Conservation (phyloP, 441 rosid genomes). For the Codiaeum variegatum region DNA sequence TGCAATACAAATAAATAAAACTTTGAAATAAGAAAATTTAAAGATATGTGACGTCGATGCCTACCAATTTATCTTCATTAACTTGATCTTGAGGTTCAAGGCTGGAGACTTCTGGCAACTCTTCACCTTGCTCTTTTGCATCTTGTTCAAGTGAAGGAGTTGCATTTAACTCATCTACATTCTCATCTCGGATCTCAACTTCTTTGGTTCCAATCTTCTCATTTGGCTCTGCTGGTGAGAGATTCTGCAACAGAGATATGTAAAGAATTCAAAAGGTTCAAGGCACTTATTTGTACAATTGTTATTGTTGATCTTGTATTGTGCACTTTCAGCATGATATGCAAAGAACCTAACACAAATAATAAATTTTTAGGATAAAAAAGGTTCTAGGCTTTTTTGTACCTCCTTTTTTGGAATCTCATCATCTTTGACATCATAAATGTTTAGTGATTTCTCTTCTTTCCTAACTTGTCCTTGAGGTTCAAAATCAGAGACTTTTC, state of each 20-base stretch:
- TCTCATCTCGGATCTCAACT: slow-evolving; percentile 21
- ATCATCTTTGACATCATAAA: neutral
- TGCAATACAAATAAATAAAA: neutral
- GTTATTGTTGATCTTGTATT: neutral
- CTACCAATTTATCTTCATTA: slow-evolving; percentile 17
- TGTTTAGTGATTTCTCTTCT: slow-evolving; percentile 8
- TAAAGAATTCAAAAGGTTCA: too few relatives aligned
- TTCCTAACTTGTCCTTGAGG: slow-evolving; percentile 26
- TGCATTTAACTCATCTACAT: slow-evolving; percentile 17
- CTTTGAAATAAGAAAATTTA: neutral
- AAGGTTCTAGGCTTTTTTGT: slow-evolving; percentile 22
- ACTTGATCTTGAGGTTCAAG: slow-evolving; percentile 27
- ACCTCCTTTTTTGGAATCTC: slow-evolving; percentile 19
- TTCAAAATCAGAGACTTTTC: slow-evolving; percentile 21
- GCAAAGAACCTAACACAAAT: neutral
- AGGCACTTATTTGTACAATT: neutral
- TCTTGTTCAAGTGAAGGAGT: slow-evolving; percentile 17
- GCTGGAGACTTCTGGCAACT: slow-evolving; percentile 16
- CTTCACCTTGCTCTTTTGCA: slow-evolving; percentile 12
- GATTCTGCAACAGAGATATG: neutral
- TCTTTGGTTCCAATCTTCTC: slow-evolving; percentile 10
- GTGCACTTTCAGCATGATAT: neutral
- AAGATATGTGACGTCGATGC: neutral
- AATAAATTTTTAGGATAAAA: slow-evolving; percentile 10
- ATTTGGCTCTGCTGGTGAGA: neutral